These are phyloP conservation scores for Komagataella phaffii DNA, from an alignment of 805 yeast species.

Conservation along the genomic window DNA sequence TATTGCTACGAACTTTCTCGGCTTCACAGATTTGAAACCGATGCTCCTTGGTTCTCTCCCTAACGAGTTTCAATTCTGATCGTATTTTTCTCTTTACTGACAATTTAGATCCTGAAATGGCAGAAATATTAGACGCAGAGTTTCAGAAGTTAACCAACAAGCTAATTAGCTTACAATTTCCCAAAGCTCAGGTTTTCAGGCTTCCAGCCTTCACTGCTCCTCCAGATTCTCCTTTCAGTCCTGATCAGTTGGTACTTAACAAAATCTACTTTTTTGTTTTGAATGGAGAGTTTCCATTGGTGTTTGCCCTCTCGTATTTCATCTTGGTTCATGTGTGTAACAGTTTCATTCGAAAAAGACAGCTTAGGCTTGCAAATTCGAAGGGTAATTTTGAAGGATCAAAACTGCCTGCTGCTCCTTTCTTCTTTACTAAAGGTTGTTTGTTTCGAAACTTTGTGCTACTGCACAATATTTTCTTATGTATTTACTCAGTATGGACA, in stretches of 20 bases:
- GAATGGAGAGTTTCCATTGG: conserved; percentile 38
- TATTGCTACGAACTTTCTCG: too few species aligned
- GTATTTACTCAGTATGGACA: conserved; percentile 61
- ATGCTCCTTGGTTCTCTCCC: not conserved
- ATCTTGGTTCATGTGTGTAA: conserved; percentile 41
- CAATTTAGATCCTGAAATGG: not conserved
- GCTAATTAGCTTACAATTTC: conserved; percentile 8
- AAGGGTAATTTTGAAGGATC: conserved; percentile 10
- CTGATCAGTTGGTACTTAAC: conserved; percentile 12
- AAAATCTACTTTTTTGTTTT: conserved; percentile 26
- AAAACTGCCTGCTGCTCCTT: conserved; percentile 40
- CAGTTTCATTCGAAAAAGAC: conserved; percentile 32
- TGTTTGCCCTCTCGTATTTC: conserved; percentile 47
- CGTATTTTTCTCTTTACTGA: too few species aligned
- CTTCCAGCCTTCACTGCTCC: conserved; percentile 14
- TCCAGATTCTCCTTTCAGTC: conserved; percentile 13
- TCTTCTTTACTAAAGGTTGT: conserved; percentile 25
- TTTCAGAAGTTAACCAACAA: not conserved
- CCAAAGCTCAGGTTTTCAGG: conserved; percentile 13
- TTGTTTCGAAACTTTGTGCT: conserved; percentile 42
- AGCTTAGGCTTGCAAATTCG: conserved; percentile 17
- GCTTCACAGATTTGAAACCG: too few species aligned
- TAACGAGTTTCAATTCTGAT: too few species aligned
- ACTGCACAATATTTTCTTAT: conserved; percentile 45
- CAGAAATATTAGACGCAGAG: not conserved